Evolutionary conservation across 2,329 filamentous ascomycete genomes (phyloP).

Genomic region (Tolypocladium ophioglossoides): DNA sequence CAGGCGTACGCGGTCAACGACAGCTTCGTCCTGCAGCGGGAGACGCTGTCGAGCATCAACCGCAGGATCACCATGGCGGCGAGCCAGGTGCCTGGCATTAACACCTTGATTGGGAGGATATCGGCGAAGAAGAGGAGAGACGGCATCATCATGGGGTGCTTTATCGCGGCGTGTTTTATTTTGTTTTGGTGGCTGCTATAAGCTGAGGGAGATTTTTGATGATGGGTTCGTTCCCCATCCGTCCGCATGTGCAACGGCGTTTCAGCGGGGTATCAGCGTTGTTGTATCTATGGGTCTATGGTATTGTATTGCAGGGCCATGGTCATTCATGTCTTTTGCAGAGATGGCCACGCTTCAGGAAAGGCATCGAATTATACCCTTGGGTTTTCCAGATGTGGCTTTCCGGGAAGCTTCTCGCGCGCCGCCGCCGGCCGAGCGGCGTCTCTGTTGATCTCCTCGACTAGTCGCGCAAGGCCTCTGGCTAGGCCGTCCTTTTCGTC

Average conservation of each 20-base stretch:
- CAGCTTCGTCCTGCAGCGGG: conserved; percentile 75
- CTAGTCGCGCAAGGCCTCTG: conserved; percentile 50
- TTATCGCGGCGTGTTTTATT: conserved; percentile 87
- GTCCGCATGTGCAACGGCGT: conserved; percentile 18
- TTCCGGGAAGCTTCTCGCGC: conserved; percentile 21
- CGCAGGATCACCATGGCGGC: conserved; percentile 81
- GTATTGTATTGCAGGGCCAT: conserved; percentile 13
- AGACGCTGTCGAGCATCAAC: conserved; percentile 82
- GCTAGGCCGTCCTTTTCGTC: conserved; percentile 58
- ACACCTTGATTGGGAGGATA: conserved; percentile 83
- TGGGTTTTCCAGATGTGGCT: conserved; percentile 16
- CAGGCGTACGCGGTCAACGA: conserved; percentile 97
- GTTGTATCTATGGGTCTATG: conserved; percentile 13
- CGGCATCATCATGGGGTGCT: conserved; percentile 81
- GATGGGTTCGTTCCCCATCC: conserved; percentile 1
- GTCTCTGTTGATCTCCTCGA: conserved; percentile 43
- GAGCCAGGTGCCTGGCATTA: conserved; percentile 85
- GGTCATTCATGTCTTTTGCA: background rate
- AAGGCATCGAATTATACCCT: conserved; percentile 2
- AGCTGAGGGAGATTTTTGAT: conserved; percentile 10
- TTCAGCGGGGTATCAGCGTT: conserved; percentile 24
- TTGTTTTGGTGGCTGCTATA: conserved; percentile 72
- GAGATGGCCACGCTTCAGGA: background rate
- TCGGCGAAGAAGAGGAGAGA: conserved; percentile 91
- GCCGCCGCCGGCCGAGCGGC: conserved; percentile 20